phyloP scores from a whole-genome alignment of 2,329 filamentous ascomycete species.

The Pseudogymnoascus sp. region DNA sequence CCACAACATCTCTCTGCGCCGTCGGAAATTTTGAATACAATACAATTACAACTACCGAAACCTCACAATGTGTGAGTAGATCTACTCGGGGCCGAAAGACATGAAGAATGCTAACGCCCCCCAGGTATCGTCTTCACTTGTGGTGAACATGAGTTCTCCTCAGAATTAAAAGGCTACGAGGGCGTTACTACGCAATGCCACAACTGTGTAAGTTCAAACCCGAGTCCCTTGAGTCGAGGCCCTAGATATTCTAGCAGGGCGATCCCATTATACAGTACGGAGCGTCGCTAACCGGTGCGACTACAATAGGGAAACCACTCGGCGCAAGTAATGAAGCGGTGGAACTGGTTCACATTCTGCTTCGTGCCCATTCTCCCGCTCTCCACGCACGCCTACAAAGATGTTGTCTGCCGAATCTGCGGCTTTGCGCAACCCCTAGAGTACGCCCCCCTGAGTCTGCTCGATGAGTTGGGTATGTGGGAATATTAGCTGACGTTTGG shows the following conservation, averaged over 20 bases:
- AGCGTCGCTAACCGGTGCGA: not conserved
- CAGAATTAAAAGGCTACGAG: conserved; percentile 45
- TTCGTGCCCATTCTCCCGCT: conserved; percentile 70
- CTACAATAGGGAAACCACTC: conserved; percentile 47
- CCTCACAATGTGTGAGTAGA: conserved; percentile 15
- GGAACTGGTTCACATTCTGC: conserved; percentile 74
- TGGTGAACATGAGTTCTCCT: conserved; percentile 24
- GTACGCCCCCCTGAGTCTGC: not conserved
- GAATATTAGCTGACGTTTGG: not conserved
- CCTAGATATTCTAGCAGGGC: not conserved
- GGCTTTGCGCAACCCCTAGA: conserved; percentile 63
- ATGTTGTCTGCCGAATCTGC: conserved; percentile 68
- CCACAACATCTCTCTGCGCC: not conserved
- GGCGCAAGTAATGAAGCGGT: conserved; percentile 51
- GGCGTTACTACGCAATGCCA: conserved; percentile 54
- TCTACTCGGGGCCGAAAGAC: not conserved
- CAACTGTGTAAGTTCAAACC: conserved; percentile 41
- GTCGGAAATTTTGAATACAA: not conserved
- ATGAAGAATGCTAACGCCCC: not conserved
- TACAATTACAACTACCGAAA: not conserved
- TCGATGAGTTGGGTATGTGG: too few relatives aligned
- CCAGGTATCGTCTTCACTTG: conserved; percentile 27
- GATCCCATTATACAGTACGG: not conserved
- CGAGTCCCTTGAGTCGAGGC: not conserved
- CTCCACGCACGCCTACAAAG: conserved; percentile 56